phyloP scores from a whole-genome alignment of 2,329 filamentous ascomycete genomes.

The Talaromyces sp. region DNA sequence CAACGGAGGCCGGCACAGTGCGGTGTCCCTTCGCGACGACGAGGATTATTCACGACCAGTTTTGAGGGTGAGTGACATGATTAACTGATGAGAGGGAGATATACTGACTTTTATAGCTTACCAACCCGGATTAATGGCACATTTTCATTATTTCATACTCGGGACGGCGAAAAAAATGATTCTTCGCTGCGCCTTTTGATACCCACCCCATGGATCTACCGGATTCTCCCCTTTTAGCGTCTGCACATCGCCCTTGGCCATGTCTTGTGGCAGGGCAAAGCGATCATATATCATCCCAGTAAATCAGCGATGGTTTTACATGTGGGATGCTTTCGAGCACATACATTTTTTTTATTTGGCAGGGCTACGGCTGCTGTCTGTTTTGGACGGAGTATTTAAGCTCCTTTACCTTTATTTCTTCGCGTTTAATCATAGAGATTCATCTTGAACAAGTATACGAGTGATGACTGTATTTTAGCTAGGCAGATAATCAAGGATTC shows the following conservation, averaged over 20 bases:
- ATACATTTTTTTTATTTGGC: background rate
- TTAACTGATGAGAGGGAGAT: background rate
- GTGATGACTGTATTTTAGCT: constrained; percentile 1
- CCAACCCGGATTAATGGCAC: constrained; percentile 11
- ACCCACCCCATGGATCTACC: constrained; percentile 6
- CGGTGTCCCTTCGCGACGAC: constrained; percentile 42
- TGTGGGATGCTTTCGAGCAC: background rate
- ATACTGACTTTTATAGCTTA: constrained; percentile 9
- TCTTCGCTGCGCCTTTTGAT: constrained; percentile 7
- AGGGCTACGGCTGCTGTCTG: background rate
- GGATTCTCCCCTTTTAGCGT: background rate
- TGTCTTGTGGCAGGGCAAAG: background rate
- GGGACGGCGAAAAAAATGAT: constrained; percentile 5
- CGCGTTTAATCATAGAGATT: background rate
- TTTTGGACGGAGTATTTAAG: background rate
- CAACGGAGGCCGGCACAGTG: constrained; percentile 36
- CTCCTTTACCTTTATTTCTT: background rate
- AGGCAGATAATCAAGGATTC: background rate
- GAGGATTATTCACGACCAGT: constrained; percentile 44
- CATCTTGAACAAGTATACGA: background rate
- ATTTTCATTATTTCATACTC: constrained; percentile 8
- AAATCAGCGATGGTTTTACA: background rate
- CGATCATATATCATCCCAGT: background rate
- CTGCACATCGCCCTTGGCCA: background rate
- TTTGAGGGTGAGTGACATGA: constrained; percentile 29